Conservation (phyloP, 169 alveolate genomes). For the Cryptosporidium tyzzeri region DNA sequence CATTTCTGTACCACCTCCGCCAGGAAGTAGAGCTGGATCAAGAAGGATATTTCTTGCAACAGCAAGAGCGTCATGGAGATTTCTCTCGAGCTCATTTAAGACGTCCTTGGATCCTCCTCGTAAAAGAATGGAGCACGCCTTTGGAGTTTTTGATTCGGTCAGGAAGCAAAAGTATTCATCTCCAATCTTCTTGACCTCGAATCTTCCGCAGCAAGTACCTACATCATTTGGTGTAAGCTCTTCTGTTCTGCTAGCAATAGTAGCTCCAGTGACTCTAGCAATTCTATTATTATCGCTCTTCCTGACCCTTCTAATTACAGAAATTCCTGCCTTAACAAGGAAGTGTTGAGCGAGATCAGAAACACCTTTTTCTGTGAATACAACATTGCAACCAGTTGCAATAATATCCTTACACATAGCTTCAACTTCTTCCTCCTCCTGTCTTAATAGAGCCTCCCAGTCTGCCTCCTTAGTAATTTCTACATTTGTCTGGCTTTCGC, state of each 20-base stretch:
- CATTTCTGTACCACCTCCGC: constrained; percentile 99
- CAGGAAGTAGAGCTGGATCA: constrained; percentile 98
- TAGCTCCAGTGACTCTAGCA: constrained; percentile 96
- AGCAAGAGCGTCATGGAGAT: constrained; percentile 97
- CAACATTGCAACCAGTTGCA: constrained; percentile 95
- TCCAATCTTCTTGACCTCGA: constrained; percentile 94
- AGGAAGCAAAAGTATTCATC: constrained; percentile 89
- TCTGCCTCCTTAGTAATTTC: constrained; percentile 97
- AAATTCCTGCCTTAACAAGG: constrained; percentile 93
- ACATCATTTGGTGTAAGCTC: constrained; percentile 93
- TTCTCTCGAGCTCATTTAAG: constrained; percentile 96
- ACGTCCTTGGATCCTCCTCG: constrained; percentile 99
- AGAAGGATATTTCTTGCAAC: constrained; percentile 96
- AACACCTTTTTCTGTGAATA: constrained; percentile 98
- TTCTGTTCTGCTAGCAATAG: constrained; percentile 98
- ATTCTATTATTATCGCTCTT: constrained; percentile 98
- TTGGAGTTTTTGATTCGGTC: constrained; percentile 92
- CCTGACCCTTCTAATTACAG: constrained; percentile 92
- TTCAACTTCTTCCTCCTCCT: constrained; percentile 97
- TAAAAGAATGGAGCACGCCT: constrained; percentile 97
- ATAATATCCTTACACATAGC: constrained; percentile 96
- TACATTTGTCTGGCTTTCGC: constrained; percentile 96
- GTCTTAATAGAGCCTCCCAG: constrained; percentile 93
- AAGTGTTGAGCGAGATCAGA: constrained; percentile 96
- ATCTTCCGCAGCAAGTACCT: constrained; percentile 96